A percentile compares a stretch with the other conserved stretches of the same genome.
These are phyloP conservation scores for Corymbia citriodora DNA, from an alignment of 441 rosid species.

Conservation along the genomic window DNA sequence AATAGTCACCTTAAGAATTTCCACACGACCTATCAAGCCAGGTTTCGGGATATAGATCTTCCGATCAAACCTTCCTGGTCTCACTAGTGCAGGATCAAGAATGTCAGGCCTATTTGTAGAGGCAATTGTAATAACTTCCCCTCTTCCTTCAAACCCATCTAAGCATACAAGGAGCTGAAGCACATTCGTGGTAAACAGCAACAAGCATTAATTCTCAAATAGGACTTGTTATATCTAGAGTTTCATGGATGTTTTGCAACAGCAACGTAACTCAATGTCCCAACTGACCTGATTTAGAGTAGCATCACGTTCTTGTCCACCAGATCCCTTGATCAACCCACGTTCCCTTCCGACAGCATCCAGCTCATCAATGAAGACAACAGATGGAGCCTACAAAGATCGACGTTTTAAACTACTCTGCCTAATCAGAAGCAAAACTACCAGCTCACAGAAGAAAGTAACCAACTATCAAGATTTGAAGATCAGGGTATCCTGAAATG, in stretches of 20 bases:
- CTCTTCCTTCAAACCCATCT: slow-evolving; percentile 98
- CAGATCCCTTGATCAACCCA: slow-evolving; percentile 92
- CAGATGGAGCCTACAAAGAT: slow-evolving; percentile 73
- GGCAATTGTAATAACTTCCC: slow-evolving; percentile 92
- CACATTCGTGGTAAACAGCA: background rate
- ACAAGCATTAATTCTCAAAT: slow-evolving; percentile 1
- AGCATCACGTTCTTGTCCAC: slow-evolving; percentile 98
- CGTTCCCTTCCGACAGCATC: slow-evolving; percentile 99
- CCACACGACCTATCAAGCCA: slow-evolving; percentile 86
- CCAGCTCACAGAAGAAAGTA: background rate
- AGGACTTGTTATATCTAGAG: background rate
- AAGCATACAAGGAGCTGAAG: slow-evolving; percentile 84
- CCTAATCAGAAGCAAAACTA: background rate
- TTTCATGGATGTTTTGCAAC: background rate
- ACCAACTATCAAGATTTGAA: background rate
- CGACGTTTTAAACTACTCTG: background rate
- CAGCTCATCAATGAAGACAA: slow-evolving; percentile 87
- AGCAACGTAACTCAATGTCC: background rate
- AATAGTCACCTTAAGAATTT: slow-evolving; percentile 70
- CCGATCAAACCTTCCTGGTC: slow-evolving; percentile 91
- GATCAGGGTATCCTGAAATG: background rate
- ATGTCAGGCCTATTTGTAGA: slow-evolving; percentile 96
- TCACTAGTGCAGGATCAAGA: slow-evolving; percentile 91
- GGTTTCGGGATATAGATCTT: slow-evolving; percentile 86
- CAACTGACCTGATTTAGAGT: slow-evolving; percentile 83